These are phyloP conservation scores for Mycena galopus DNA, from an alignment of 768 basidiomycete genomes.

Conservation along the genomic window DNA sequence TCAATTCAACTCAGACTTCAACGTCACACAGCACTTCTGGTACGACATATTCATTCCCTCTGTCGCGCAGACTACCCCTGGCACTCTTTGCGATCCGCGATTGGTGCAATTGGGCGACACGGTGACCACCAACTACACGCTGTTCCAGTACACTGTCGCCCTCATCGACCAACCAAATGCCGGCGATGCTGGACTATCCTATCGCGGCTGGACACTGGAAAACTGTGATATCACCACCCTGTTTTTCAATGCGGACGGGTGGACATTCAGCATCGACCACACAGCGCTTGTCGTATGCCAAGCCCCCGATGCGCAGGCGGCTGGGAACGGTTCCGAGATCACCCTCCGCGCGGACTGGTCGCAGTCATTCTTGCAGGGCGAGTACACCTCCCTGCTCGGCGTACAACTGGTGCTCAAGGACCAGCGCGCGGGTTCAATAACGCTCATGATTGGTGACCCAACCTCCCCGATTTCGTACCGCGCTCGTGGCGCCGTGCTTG, in stretches of 20 bases:
- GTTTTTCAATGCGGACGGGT: slow-evolving; percentile 34
- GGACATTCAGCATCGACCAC: slow-evolving; percentile 34
- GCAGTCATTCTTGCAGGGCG: slow-evolving; percentile 35
- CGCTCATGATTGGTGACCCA: slow-evolving; percentile 14
- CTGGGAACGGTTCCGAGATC: slow-evolving; percentile 24
- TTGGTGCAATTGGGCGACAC: slow-evolving; percentile 44
- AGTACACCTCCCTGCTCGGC: slow-evolving; percentile 36
- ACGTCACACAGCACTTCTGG: slow-evolving; percentile 42
- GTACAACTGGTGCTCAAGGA: slow-evolving; percentile 23
- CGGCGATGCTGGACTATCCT: slow-evolving; percentile 39
- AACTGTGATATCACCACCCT: slow-evolving; percentile 43
- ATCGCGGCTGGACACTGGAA: slow-evolving; percentile 40
- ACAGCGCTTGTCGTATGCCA: slow-evolving; percentile 37
- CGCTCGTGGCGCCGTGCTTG: slow-evolving; percentile 10
- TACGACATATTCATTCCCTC: slow-evolving; percentile 40
- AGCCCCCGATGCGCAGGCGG: slow-evolving; percentile 3
- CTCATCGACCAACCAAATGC: slow-evolving; percentile 39
- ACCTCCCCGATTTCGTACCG: no score
- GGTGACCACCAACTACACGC: slow-evolving; percentile 42
- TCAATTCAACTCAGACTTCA: slow-evolving; percentile 42
- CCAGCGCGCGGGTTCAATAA: slow-evolving; percentile 12
- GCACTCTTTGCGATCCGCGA: slow-evolving; percentile 43
- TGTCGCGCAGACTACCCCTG: slow-evolving; percentile 26
- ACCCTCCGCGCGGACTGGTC: slow-evolving; percentile 37
- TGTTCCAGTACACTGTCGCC: slow-evolving; percentile 43